Evolutionary conservation across 2,329 filamentous ascomycete genomes (phyloP).

Genomic region (Xylariaceae sp.): DNA sequence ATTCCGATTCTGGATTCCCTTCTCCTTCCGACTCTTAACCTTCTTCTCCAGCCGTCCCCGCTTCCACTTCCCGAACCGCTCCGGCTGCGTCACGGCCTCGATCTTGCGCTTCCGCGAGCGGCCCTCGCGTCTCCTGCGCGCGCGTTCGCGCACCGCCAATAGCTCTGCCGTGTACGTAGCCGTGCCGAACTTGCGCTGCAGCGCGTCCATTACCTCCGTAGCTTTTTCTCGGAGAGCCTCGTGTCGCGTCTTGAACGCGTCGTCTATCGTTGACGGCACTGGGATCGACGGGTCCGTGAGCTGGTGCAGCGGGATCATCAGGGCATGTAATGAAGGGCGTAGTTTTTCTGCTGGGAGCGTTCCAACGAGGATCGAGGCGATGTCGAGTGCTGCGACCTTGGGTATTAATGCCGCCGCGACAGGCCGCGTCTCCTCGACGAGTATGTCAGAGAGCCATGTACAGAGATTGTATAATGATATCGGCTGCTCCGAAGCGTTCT

Average conservation of each 20-base stretch:
- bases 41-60: constrained; percentile 79
- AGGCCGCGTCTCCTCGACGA: constrained; percentile 69
- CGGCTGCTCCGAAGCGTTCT: constrained; percentile 29
- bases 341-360: constrained; percentile 57
- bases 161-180: constrained; percentile 73
- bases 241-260: constrained; percentile 63
- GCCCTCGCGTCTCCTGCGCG: constrained; percentile 68
- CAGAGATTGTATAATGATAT: constrained; percentile 67
- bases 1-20: constrained; percentile 66
- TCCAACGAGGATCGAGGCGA: constrained; percentile 65
- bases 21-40: constrained; percentile 76
- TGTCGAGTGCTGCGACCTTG: constrained; percentile 70
- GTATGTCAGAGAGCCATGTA: constrained; percentile 69
- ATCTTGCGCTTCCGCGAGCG: constrained; percentile 83
- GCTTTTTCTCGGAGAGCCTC: constrained; percentile 68
- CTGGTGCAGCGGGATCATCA: constrained; percentile 65
- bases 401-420: constrained; percentile 62
- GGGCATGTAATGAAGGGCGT: constrained; percentile 56
- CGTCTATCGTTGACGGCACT: constrained; percentile 65
- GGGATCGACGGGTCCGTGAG: constrained; percentile 77
- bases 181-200: constrained; percentile 82
- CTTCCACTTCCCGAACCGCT: constrained; percentile 74
- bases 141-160: constrained; percentile 65
- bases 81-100: constrained; percentile 78
- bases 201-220: constrained; percentile 70